Conservation (phyloP, 768 basidiomycete genomes). For the Cystofilobasidium capitatum region DNA sequence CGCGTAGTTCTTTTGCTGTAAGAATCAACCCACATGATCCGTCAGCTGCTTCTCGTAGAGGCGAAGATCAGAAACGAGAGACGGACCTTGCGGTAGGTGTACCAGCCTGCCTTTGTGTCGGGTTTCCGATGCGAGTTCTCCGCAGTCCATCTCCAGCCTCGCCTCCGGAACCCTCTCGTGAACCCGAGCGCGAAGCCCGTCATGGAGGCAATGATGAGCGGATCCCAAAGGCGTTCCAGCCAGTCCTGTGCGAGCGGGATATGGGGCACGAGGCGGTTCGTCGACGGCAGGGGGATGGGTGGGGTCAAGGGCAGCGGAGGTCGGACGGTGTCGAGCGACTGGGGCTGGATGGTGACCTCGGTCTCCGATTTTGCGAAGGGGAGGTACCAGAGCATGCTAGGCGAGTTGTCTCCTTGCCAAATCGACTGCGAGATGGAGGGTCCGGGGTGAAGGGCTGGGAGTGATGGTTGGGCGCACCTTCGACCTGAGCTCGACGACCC, state of each 20-base stretch:
- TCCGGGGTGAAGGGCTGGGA: too few species aligned
- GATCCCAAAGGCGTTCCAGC: neutral
- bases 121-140: conserved; percentile 16
- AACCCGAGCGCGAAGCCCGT: neutral
- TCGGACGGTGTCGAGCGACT: neutral
- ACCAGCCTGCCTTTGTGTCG: conserved; percentile 8
- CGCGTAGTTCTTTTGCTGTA: conserved; percentile 15
- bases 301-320: neutral
- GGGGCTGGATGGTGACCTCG: neutral
- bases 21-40: neutral
- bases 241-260: neutral
- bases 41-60: neutral
- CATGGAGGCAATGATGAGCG: neutral
- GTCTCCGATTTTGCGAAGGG: neutral
- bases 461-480: too few species aligned
- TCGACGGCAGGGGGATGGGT: neutral
- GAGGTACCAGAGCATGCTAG: neutral
- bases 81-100: conserved; percentile 10
- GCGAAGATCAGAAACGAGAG: neutral
- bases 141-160: neutral
- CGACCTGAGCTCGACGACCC: conserved; percentile 7
- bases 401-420: neutral
- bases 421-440: neutral
- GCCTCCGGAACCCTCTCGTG: neutral
- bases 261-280: neutral